These are phyloP conservation scores for Cyberlindnera petersonii DNA, from an alignment of 805 yeast genomes.

Conservation along the genomic window DNA sequence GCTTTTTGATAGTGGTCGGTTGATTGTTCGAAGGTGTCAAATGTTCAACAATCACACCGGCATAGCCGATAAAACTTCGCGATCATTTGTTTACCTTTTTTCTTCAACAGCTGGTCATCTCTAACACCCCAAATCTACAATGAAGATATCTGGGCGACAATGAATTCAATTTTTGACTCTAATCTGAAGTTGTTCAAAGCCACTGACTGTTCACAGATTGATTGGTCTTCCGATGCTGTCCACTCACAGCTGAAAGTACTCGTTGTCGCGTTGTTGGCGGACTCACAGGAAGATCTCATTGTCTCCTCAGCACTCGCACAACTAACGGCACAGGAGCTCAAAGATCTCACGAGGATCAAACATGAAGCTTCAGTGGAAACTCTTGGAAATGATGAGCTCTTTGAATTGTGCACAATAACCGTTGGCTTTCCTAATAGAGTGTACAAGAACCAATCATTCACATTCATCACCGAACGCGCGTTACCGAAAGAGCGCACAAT, in stretches of 20 bases:
- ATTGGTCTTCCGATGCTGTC: slow-evolving; percentile 11
- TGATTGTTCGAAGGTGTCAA: too few species aligned
- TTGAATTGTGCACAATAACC: slow-evolving; percentile 7
- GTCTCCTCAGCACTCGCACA: slow-evolving; percentile 17
- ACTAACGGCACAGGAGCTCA: slow-evolving; percentile 17
- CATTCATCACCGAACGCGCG: slow-evolving; percentile 9
- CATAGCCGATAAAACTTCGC: not conserved
- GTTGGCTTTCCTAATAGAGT: slow-evolving; percentile 22
- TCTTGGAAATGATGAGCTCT: slow-evolving; percentile 4
- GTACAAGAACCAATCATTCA: slow-evolving; percentile 18
- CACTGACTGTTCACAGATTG: slow-evolving; percentile 1
- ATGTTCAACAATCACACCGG: too few species aligned
- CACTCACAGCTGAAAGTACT: slow-evolving; percentile 18
- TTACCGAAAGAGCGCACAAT: slow-evolving; percentile 1
- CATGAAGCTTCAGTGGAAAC: slow-evolving; percentile 4
- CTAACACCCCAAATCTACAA: too few species aligned
- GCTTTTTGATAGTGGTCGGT: too few species aligned
- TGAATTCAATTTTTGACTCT: slow-evolving; percentile 17
- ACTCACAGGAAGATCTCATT: slow-evolving; percentile 24
- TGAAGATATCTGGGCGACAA: too few species aligned
- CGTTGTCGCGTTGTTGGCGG: slow-evolving; percentile 21
- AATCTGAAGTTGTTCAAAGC: slow-evolving; percentile 21
- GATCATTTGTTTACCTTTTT: not conserved
- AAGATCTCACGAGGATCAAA: slow-evolving; percentile 14
- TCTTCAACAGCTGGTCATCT: too few species aligned